These are phyloP conservation scores for Phialemoniopsis sp. DNA, from an alignment of 2,329 filamentous ascomycete genomes.

Conservation along the genomic window DNA sequence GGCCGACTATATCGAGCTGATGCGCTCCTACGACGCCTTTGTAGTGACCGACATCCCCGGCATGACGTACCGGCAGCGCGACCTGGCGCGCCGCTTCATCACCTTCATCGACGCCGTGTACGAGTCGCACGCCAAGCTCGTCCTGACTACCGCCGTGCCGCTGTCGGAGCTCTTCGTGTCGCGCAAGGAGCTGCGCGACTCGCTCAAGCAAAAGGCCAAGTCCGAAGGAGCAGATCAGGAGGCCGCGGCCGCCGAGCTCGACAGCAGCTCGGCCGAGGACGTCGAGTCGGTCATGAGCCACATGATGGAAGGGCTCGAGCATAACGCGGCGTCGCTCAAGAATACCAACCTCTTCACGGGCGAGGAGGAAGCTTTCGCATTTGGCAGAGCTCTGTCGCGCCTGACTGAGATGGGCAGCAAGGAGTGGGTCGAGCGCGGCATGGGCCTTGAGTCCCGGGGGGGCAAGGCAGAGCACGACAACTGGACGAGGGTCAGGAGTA, in stretches of 20 bases:
- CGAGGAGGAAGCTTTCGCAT: constrained; percentile 95
- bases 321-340: constrained; percentile 82
- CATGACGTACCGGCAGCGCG: constrained; percentile 83
- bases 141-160: constrained; percentile 84
- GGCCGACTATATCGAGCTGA: constrained; percentile 91
- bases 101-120: constrained; percentile 98
- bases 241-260: not conserved
- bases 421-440: constrained; percentile 88
- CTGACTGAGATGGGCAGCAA: constrained; percentile 89
- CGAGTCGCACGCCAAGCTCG: constrained; percentile 87
- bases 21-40: constrained; percentile 86
- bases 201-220: constrained; percentile 44
- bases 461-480: constrained; percentile 62
- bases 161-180: constrained; percentile 84
- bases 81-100: constrained; percentile 89
- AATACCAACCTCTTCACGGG: constrained; percentile 84
- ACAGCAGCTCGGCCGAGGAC: constrained; percentile 21
- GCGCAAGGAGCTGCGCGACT: constrained; percentile 61
- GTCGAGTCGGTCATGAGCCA: constrained; percentile 69
- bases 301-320: constrained; percentile 82
- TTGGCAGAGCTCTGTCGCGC: constrained; percentile 80
- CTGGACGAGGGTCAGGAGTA: constrained; percentile 62
- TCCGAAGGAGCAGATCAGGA: constrained; percentile 30
- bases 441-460: constrained; percentile 60
- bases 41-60: constrained; percentile 87